These are phyloP conservation scores for Hanseniaspora vineae DNA, from an alignment of 805 yeast genomes.

Conservation along the genomic window DNA sequence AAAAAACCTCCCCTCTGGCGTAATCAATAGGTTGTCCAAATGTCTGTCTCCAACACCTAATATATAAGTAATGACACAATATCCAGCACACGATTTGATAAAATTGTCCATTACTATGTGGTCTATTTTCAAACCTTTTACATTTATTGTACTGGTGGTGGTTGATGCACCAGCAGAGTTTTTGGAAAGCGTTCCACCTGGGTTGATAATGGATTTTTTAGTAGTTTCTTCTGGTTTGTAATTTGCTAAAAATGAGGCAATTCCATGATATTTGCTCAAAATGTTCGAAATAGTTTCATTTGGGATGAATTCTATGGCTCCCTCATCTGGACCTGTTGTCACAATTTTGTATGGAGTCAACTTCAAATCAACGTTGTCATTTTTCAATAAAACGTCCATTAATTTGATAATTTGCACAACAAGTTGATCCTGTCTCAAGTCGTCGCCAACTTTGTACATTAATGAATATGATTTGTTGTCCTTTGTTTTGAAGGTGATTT, in stretches of 20 bases:
- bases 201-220: constrained; percentile 17
- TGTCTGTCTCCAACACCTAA: constrained; percentile 97
- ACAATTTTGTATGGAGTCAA: constrained; percentile 81
- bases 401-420: constrained; percentile 86
- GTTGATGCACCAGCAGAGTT: too few relatives aligned
- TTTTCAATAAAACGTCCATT: constrained; percentile 78
- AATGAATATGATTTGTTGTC: constrained; percentile 44
- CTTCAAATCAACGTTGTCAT: constrained; percentile 80
- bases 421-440: constrained; percentile 88
- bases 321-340: constrained; percentile 85
- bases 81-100: constrained; percentile 93
- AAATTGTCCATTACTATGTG: constrained; percentile 80
- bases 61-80: constrained; percentile 88
- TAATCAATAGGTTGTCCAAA: constrained; percentile 73
- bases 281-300: constrained; percentile 80
- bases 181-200: too few relatives aligned
- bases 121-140: constrained; percentile 21
- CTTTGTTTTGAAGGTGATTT: constrained; percentile 49
- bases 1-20: constrained; percentile 80
- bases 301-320: constrained; percentile 89
- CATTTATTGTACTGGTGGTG: too few relatives aligned
- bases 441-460: constrained; percentile 93
- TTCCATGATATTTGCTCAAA: constrained; percentile 59
- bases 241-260: constrained; percentile 52
- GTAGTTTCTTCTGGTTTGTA: constrained; percentile 44